Conservation (phyloP, 306 rosid species). For the Hippophae gyantsensis region DNA sequence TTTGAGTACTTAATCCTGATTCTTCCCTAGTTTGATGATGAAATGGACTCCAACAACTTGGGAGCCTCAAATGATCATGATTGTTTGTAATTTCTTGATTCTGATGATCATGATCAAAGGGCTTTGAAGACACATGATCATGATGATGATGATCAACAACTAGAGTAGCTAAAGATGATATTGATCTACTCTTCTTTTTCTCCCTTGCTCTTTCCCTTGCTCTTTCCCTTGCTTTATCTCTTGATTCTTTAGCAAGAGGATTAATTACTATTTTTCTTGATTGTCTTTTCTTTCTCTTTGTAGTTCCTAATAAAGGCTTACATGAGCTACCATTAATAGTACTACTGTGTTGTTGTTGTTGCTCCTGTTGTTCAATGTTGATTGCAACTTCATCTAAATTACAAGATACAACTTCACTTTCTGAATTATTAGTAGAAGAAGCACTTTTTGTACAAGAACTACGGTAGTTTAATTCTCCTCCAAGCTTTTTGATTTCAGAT, state of each 20-base stretch:
- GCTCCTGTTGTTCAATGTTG: slow-evolving; percentile 8
- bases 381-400: slow-evolving; percentile 35
- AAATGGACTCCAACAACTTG: slow-evolving; percentile 51
- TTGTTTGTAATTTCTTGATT: not conserved
- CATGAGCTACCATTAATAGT: too few species aligned
- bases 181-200: slow-evolving; percentile 14
- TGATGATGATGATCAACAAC: too few species aligned
- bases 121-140: not conserved
- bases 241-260: slow-evolving; percentile 38
- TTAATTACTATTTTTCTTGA: slow-evolving; percentile 34
- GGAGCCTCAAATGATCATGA: slow-evolving; percentile 10
- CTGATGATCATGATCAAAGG: not conserved
- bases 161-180: too few species aligned
- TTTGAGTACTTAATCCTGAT: slow-evolving; percentile 16
- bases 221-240: slow-evolving; percentile 69
- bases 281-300: slow-evolving; percentile 16
- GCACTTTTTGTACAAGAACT: slow-evolving; percentile 15
- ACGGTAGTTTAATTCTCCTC: slow-evolving; percentile 20
- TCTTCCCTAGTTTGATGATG: slow-evolving; percentile 36
- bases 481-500: slow-evolving; percentile 47
- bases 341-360: not conserved
- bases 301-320: too few species aligned
- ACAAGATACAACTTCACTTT: slow-evolving; percentile 60
- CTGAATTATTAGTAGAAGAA: slow-evolving; percentile 44
- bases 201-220: slow-evolving; percentile 58